Evolutionary conservation across 2,329 filamentous ascomycete species (phyloP), one percentile per base, ranked within the genome.

Genomic region (Cytospora piceicola): DNA sequence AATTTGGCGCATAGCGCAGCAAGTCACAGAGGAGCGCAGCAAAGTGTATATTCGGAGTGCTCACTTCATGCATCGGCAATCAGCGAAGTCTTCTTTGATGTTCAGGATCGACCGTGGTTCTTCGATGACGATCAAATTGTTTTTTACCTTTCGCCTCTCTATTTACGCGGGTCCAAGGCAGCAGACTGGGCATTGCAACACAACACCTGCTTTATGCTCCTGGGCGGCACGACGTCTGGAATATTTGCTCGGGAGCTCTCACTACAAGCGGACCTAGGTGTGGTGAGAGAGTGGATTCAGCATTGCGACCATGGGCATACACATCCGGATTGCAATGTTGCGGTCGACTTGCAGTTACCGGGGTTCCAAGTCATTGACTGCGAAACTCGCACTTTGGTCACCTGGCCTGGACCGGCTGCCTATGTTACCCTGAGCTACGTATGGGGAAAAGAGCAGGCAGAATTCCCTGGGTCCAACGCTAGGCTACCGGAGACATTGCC

Each of bases 381-480:
- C 36, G 22, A 60, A 6, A 61, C 51, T 32, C 62, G 55, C 17
- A 46, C 15, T 12, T n/a, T 64, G 4, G 49, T 55, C 5, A 36
- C 27, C 14, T 58, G 56, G 49, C 34, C 49, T 8, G 15, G n/a
- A 15, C 34, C 39, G 14, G 32, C 29, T 24, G 57, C 52, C 14
- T 65, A 56, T n/a, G 63, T 56, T 5, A 65, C 63, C 0, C 32
- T 65, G 57, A 65, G 63, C n/a, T 65, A 65, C 20, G 63, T 65
- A 12, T 65, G 63, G 63, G 63, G 63, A 11, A 14, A 30, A 12
- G 51, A 56, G 9, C 27, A 22, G 7, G 57, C 52, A 5, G 49
- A 60, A 22, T 20, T 15, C 36, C 15, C 22, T 27, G 39, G 20
- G 20, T 39, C 32, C 4, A 22, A 20, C 8, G 27, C 12, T 5